Percentiles rank a stretch among this genome's conserved stretches.
Conservation (phyloP, 331 rosid genomes). For the Cydonia oblonga region DNA sequence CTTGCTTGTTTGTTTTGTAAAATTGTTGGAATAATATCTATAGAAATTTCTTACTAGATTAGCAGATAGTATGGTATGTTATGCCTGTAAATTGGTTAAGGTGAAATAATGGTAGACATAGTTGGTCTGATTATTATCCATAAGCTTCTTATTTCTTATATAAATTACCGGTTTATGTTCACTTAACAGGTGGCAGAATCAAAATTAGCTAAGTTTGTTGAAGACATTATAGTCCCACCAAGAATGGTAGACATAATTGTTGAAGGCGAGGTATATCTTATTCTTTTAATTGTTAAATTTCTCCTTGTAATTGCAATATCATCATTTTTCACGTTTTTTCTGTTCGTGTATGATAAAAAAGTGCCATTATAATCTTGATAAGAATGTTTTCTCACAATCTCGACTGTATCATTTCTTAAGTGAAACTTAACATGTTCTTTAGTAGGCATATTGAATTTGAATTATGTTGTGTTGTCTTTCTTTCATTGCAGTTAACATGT, state of each 20-base stretch:
- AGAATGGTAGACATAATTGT: slow-evolving; percentile 85
- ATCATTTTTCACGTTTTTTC: not conserved
- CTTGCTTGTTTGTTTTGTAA: not conserved
- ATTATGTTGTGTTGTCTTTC: not conserved
- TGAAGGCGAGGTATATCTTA: slow-evolving; percentile 74
- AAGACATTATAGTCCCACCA: slow-evolving; percentile 93
- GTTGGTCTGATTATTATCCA: slow-evolving; percentile 1
- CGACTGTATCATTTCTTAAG: not conserved
- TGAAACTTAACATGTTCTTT: not conserved
- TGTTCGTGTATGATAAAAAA: not conserved
- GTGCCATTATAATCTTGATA: not conserved
- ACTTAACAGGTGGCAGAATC: slow-evolving; percentile 78
- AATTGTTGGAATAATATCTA: not conserved
- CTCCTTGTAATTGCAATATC: not conserved
- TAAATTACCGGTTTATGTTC: slow-evolving; percentile 9
- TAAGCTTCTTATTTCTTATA: not conserved
- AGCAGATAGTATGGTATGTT: not conserved
- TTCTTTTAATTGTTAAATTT: slow-evolving; percentile 1
- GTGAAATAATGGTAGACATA: not conserved
- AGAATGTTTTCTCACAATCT: not conserved
- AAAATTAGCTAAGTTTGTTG: slow-evolving; percentile 85
- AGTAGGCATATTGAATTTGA: not conserved
- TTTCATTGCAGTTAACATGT: slow-evolving; percentile 13
- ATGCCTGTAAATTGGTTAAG: not conserved
- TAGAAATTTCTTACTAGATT: not conserved